Percentiles rank a stretch among this genome's conserved stretches.
These are phyloP conservation scores for Rosa lucieae DNA, from an alignment of 306 rosid genomes.

Conservation along the genomic window DNA sequence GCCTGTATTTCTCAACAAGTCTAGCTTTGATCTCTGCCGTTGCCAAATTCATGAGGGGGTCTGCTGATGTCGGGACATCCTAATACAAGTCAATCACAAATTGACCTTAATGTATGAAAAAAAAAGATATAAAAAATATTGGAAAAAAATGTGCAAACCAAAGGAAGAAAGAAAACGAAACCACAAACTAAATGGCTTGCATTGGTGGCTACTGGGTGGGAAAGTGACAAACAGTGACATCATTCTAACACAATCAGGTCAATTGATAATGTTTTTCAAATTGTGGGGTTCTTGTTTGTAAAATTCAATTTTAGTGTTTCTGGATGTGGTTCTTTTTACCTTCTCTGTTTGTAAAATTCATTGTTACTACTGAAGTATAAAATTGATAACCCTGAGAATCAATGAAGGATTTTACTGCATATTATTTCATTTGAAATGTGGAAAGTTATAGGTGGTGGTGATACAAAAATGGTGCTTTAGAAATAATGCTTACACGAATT, in stretches of 20 bases:
- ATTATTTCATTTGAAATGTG: background rate
- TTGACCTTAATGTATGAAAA: background rate
- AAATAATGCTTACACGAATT: conserved; percentile 48
- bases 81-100: conserved; percentile 25
- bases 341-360: background rate
- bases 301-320: background rate
- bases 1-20: conserved; percentile 72
- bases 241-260: background rate
- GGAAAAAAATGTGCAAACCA: background rate
- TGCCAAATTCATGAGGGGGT: conserved; percentile 75
- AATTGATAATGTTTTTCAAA: background rate
- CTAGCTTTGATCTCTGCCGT: conserved; percentile 75
- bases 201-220: background rate
- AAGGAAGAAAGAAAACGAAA: background rate
- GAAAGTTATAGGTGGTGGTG: background rate
- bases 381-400: background rate
- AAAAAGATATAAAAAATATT: background rate
- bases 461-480: background rate
- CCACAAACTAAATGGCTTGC: background rate
- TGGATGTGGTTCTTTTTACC: background rate
- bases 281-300: background rate
- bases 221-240: background rate
- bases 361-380: background rate
- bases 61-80: conserved; percentile 74
- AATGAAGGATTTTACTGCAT: background rate